phyloP scores from a whole-genome alignment of 78 protist genomes.

The Dictyostelium firmibasis region DNA sequence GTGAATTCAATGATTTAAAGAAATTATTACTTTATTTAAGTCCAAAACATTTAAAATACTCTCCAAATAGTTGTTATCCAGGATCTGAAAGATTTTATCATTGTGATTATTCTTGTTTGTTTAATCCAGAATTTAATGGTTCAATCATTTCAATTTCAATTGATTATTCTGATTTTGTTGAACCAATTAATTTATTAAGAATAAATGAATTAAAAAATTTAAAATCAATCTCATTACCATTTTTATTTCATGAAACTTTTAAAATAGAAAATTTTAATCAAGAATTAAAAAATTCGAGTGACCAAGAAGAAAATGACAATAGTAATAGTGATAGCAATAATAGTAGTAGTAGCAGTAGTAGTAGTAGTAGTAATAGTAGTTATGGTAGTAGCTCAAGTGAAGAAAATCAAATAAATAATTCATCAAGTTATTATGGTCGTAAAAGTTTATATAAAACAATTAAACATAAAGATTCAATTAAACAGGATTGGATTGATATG shows the following conservation, averaged over 20 bases:
- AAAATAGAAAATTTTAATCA: not conserved
- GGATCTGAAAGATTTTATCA: not conserved
- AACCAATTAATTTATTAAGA: not conserved
- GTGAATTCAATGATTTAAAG: not conserved
- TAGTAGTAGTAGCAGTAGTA: not conserved
- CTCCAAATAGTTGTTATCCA: not conserved
- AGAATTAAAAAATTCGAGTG: no score
- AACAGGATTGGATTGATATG: not conserved
- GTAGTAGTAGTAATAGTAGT: no score
- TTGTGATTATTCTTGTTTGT: not conserved
- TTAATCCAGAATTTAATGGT: not conserved
- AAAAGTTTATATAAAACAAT: not conserved
- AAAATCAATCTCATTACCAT: not conserved
- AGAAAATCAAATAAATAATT: not conserved
- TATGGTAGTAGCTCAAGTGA: not conserved
- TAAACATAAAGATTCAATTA: not conserved
- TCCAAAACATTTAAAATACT: not conserved
- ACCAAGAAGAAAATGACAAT: no score
- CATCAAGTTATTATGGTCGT: not conserved
- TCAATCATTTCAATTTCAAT: not conserved
- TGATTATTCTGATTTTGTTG: not conserved
- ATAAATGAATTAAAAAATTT: not conserved
- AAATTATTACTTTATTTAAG: not conserved
- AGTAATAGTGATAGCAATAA: not conserved
- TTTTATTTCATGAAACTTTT: not conserved